phyloP scores from a whole-genome alignment of 1,284 basidiomycete species.

The Trametes sp. region DNA sequence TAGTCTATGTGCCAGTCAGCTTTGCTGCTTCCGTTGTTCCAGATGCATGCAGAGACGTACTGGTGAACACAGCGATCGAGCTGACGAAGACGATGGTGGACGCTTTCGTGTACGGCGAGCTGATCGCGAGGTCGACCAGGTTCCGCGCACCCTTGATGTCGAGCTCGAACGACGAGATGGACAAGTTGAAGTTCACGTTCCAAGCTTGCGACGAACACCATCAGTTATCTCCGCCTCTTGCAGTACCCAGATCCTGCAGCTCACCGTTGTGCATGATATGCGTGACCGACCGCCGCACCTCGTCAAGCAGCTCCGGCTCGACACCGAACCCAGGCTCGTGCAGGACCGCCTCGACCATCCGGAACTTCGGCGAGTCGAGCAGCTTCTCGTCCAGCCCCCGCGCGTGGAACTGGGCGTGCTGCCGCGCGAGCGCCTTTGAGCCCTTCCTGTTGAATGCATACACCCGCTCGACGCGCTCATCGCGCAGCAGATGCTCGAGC shows the following conservation, averaged over 20 bases:
- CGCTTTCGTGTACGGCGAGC: conserved; percentile 29
- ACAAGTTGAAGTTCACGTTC: conserved; percentile 46
- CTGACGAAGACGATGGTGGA: conserved; percentile 42
- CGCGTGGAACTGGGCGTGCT: conserved; percentile 39
- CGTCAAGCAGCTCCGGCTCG: conserved; percentile 34
- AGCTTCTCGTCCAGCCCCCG: conserved; percentile 41
- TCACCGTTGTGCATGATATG: conserved; percentile 46
- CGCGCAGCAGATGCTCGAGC: conserved; percentile 29
- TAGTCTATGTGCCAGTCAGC: conserved; percentile 13
- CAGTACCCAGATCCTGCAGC: conserved; percentile 18
- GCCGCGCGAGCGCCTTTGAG: conserved; percentile 33
- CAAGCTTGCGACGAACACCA: conserved; percentile 37
- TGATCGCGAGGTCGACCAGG: conserved; percentile 37
- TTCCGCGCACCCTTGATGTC: conserved; percentile 30
- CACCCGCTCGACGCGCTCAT: conserved; percentile 27
- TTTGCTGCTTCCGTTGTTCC: background rate
- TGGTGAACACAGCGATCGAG: conserved; percentile 40
- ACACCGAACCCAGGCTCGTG: conserved; percentile 42
- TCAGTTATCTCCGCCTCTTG: background rate
- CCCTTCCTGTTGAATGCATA: conserved; percentile 34
- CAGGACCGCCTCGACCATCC: conserved; percentile 44
- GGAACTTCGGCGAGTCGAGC: conserved; percentile 40
- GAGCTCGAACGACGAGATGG: conserved; percentile 33
- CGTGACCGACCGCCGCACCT: conserved; percentile 38
- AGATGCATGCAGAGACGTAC: conserved; percentile 16